Percentiles rank a stretch among this genome's conserved stretches.
Evolutionary conservation across 306 rosid species (phyloP).

Genomic region (Canavalia ensiformis): DNA sequence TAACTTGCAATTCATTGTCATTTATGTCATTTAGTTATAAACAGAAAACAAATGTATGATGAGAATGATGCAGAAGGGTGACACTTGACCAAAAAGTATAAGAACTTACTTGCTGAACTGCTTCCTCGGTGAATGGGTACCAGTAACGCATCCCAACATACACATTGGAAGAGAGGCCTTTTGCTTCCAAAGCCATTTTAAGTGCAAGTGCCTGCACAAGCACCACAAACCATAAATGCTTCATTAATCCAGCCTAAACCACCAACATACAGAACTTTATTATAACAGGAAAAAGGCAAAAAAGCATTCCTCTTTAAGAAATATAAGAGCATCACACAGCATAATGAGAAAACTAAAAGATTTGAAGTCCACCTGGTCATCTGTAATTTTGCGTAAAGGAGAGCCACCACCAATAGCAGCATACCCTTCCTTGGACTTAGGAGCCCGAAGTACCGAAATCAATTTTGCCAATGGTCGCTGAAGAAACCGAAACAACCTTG

Average conservation of each 20-base stretch:
- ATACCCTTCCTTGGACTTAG: conserved; percentile 98
- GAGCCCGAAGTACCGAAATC: conserved; percentile 91
- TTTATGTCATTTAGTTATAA: conserved; percentile 32
- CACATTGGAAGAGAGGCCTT: conserved; percentile 75
- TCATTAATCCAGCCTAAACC: conserved; percentile 38
- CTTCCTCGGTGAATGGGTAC: conserved; percentile 99
- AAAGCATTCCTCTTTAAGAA: conserved; percentile 31
- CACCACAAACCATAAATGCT: conserved; percentile 32
- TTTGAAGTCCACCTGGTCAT: conserved; percentile 78
- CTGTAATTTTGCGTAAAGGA: conserved; percentile 93
- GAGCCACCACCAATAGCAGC: conserved; percentile 99
- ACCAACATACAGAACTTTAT: neutral
- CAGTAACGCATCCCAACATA: conserved; percentile 98
- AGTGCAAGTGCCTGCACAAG: conserved; percentile 83
- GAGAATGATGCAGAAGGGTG: conserved; percentile 16
- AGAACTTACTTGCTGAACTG: conserved; percentile 80
- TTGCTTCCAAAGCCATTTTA: conserved; percentile 83
- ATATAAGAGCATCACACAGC: conserved; percentile 1
- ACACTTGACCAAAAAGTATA: conserved; percentile 30
- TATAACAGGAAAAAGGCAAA: conserved; percentile 2
- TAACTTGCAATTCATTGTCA: conserved; percentile 5
- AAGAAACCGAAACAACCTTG: conserved; percentile 86
- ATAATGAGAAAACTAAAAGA: conserved; percentile 16
- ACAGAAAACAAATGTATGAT: conserved; percentile 8
- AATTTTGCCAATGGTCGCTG: conserved; percentile 86